Evolutionary conservation across 495 filamentous ascomycete species (phyloP).

Genomic region (Penicillium tannophilum): DNA sequence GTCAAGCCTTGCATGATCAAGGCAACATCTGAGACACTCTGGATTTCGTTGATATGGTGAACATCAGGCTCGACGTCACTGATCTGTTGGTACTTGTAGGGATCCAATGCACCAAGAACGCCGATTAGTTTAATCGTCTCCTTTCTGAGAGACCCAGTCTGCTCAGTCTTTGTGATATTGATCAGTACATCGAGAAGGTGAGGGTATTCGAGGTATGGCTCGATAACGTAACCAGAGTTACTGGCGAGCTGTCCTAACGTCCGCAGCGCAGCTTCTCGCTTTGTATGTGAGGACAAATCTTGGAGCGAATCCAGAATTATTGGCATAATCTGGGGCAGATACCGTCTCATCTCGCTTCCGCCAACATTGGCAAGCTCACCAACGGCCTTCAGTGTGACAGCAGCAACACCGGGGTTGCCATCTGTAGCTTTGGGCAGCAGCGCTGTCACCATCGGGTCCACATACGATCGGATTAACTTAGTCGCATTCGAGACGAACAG

Average conservation of each 20-base stretch:
- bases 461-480: conserved; percentile 89
- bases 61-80: conserved; percentile 51
- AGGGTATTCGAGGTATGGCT: conserved; percentile 92
- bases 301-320: conserved; percentile 91
- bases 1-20: conserved; percentile 98
- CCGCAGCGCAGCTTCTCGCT: conserved; percentile 86
- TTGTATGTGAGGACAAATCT: conserved; percentile 83
- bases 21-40: conserved; percentile 85
- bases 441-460: conserved; percentile 89
- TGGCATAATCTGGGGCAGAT: conserved; percentile 88
- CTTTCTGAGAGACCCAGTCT: conserved; percentile 78
- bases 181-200: conserved; percentile 89
- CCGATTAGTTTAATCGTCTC: conserved; percentile 96
- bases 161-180: conserved; percentile 89
- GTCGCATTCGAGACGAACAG: conserved; percentile 89
- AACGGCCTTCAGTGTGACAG: conserved; percentile 89
- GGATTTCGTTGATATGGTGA: conserved; percentile 56
- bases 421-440: conserved; percentile 87
- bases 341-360: conserved; percentile 84
- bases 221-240: conserved; percentile 96
- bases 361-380: conserved; percentile 93
- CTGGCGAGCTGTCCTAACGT: conserved; percentile 91
- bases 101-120: conserved; percentile 93
- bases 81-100: conserved; percentile 85
- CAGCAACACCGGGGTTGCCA: conserved; percentile 79